Conservation (phyloP, 1,139 yeast species). For the Yamadazyma blattariae region DNA sequence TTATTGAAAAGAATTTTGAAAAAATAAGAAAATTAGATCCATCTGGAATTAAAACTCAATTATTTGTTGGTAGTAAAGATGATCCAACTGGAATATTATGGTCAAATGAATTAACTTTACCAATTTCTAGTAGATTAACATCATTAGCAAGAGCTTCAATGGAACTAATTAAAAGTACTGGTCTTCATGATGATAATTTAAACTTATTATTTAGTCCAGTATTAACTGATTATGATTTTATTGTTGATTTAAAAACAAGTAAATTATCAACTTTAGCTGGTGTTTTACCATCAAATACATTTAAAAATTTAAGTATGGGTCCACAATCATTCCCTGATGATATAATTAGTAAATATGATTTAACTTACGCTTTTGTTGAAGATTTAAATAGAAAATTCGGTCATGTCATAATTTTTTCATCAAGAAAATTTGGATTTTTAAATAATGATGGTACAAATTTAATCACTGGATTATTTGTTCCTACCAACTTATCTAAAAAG, state of each 20-base stretch:
- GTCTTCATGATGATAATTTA: conserved; percentile 45
- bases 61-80: conserved; percentile 76
- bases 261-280: conserved; percentile 52
- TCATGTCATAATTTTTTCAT: conserved; percentile 59
- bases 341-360: conserved; percentile 48
- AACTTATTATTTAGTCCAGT: conserved; percentile 75
- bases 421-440: conserved; percentile 48
- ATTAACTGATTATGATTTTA: conserved; percentile 78
- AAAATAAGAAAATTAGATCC: conserved; percentile 77
- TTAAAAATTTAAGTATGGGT: conserved; percentile 59
- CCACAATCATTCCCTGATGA: conserved; percentile 45
- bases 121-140: conserved; percentile 84
- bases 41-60: conserved; percentile 71
- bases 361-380: conserved; percentile 49
- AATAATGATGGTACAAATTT: conserved; percentile 55
- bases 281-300: conserved; percentile 50
- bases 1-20: conserved; percentile 61
- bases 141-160: conserved; percentile 80
- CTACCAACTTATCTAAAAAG: conserved; percentile 51
- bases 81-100: conserved; percentile 84
- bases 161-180: conserved; percentile 45
- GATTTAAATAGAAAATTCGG: conserved; percentile 58
- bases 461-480: conserved; percentile 79
- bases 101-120: conserved; percentile 69
- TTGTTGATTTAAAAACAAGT: conserved; percentile 52